phyloP scores from a whole-genome alignment of 352 stramenopile genomes.

The Elongisporangium prolatum region DNA sequence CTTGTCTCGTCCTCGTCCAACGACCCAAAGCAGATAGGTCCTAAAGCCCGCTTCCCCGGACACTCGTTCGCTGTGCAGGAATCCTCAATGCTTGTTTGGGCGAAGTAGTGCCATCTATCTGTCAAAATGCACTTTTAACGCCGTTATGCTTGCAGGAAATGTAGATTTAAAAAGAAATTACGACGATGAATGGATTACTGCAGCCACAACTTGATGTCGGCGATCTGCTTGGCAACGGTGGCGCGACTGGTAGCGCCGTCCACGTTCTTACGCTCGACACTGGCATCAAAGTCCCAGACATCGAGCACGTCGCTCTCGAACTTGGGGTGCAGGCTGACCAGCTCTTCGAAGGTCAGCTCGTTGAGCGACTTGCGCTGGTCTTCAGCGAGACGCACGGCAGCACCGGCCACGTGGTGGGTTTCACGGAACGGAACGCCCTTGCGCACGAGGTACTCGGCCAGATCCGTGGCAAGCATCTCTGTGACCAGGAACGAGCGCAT shows the following conservation, averaged over 20 bases:
- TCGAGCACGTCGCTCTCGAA: constrained; percentile 88
- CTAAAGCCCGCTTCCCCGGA: too few relatives aligned
- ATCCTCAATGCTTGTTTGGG: too few relatives aligned
- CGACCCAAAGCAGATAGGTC: too few relatives aligned
- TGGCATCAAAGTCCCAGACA: constrained; percentile 90
- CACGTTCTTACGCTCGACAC: constrained; percentile 90
- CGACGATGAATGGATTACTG: constrained; percentile 9
- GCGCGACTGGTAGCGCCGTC: constrained; percentile 78
- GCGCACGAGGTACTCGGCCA: constrained; percentile 98
- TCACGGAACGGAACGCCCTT: constrained; percentile 99
- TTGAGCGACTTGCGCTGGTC: constrained; percentile 83
- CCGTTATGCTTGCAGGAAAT: neutral
- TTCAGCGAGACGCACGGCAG: constrained; percentile 90
- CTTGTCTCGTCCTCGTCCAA: too few relatives aligned
- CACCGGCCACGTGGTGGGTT: constrained; percentile 98
- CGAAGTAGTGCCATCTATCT: too few relatives aligned
- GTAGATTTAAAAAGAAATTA: neutral
- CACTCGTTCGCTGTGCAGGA: too few relatives aligned
- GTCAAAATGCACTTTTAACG: too few relatives aligned
- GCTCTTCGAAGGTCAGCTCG: constrained; percentile 87
- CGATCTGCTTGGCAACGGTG: constrained; percentile 77
- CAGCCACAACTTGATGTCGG: constrained; percentile 70
- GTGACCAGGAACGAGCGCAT: constrained; percentile 94
- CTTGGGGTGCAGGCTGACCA: constrained; percentile 81
- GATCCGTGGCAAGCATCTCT: constrained; percentile 98